These are phyloP conservation scores for Lachancea kluyveri DNA, from an alignment of 805 yeast genomes.

Conservation along the genomic window DNA sequence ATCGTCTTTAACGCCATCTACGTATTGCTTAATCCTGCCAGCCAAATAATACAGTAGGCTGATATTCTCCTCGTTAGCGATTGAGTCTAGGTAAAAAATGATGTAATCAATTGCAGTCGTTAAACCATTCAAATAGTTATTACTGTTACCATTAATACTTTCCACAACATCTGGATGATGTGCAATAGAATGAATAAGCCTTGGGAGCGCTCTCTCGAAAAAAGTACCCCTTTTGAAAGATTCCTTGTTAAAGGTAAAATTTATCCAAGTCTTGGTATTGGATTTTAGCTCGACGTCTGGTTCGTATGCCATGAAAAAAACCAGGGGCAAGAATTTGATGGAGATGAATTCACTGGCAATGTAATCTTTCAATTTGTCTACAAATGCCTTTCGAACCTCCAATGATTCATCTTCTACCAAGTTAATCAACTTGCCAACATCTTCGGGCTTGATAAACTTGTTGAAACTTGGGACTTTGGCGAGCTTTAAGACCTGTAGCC, in stretches of 20 bases:
- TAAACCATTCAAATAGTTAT: constrained; percentile 37
- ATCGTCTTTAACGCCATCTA: constrained; percentile 43
- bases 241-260: constrained; percentile 41
- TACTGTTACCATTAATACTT: constrained; percentile 34
- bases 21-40: constrained; percentile 71
- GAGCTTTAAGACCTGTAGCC: constrained; percentile 54
- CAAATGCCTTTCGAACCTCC: constrained; percentile 48
- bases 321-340: constrained; percentile 56
- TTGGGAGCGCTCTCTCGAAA: constrained; percentile 61
- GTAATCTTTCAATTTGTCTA: constrained; percentile 43
- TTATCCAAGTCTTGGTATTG: constrained; percentile 63
- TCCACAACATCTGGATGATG: constrained; percentile 59
- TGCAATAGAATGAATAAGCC: constrained; percentile 63
- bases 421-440: constrained; percentile 47
- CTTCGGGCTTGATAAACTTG: constrained; percentile 43
- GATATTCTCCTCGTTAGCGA: constrained; percentile 60
- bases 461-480: constrained; percentile 51
- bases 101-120: constrained; percentile 55
- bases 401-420: constrained; percentile 63
- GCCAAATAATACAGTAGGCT: constrained; percentile 71
- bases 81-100: constrained; percentile 49
- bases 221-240: constrained; percentile 37
- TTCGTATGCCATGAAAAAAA: constrained; percentile 74
- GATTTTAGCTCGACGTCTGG: constrained; percentile 47
- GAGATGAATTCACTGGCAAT: constrained; percentile 50